Base-by-base conservation (phyloP, 2,329 filamentous ascomycete species). In the Zymoseptoria tritici region DNA sequence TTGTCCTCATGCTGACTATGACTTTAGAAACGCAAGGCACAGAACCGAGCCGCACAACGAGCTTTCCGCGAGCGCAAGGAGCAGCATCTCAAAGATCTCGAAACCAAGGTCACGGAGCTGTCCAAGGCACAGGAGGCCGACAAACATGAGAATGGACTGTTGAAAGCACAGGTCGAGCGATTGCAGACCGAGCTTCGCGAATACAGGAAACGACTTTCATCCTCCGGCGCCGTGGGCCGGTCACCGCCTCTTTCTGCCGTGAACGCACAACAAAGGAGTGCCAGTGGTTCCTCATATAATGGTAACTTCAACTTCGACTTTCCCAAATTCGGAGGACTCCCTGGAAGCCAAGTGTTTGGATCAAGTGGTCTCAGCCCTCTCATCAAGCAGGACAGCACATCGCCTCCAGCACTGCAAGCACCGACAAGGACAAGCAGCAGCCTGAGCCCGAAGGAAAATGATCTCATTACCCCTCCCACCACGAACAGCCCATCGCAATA, bases 11-110 rank as follows among this genome's bases (percentile, higher is more conserved):
- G 36, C 36, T 46, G 36, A 46, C 13, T 7, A 21, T 31, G 3
- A 4, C 42, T 19, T 53, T 70, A 96, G 91, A 95, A 96, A 78
- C 88, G 91, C 68, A 99, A 99, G 78, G 94, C 94, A 9, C 92
- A 97, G 72, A 97, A 97, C 67, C 85, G 92, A 66, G 92, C 92
- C 9, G 92, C 92, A 4, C 92, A 97, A 76, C 85, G 92, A 60
- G 92, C 92, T 6, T 97, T 97, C 81, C 86, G 92, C 57, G 92
- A 97, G 74, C 89, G 92, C 64, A 97, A 97, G 77, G 92, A 97
- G 75, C 93, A 89, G 78, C 92, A 95, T 69, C 74, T 95, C 54
- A 91, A 91, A 73, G 88, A 92, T 66, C 81, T 95, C 2, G 91
- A 96, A 76, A 88, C 79, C 31, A 86, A 85, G 66, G 83, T 86